Evolutionary conservation across 2,329 filamentous ascomycete species (phyloP).

Genomic region (Aspergillus carbonarius): DNA sequence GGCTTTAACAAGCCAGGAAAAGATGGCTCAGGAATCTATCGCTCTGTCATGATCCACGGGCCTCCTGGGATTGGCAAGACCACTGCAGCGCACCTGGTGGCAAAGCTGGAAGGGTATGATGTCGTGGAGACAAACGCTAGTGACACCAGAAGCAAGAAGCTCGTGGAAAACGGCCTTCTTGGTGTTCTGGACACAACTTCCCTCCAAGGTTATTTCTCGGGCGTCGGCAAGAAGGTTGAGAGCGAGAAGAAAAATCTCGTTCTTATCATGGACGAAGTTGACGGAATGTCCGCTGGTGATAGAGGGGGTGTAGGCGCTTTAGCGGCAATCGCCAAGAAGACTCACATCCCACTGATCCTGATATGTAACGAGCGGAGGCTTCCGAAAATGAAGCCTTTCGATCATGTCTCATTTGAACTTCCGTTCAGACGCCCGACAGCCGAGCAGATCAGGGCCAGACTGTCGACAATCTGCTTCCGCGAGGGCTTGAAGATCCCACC

Average conservation of each 20-base stretch:
- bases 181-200: slow-evolving; percentile 94
- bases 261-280: slow-evolving; percentile 97
- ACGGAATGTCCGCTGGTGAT: slow-evolving; percentile 97
- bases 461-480: slow-evolving; percentile 92
- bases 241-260: slow-evolving; percentile 86
- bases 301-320: slow-evolving; percentile 92
- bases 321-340: slow-evolving; percentile 93
- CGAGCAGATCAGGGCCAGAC: slow-evolving; percentile 84
- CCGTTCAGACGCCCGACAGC: slow-evolving; percentile 86
- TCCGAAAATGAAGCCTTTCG: slow-evolving; percentile 98
- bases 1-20: slow-evolving; percentile 79
- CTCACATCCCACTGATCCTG: slow-evolving; percentile 88
- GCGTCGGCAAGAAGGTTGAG: slow-evolving; percentile 77
- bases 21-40: slow-evolving; percentile 78
- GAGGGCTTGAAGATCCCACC: slow-evolving; percentile 84
- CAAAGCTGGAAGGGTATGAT: slow-evolving; percentile 89
- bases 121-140: slow-evolving; percentile 94
- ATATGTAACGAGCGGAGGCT: slow-evolving; percentile 94
- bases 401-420: slow-evolving; percentile 78
- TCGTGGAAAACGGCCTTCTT: slow-evolving; percentile 83
- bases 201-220: slow-evolving; percentile 84
- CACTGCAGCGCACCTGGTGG: slow-evolving; percentile 90
- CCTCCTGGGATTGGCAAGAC: slow-evolving; percentile 97
- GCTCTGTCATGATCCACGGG: slow-evolving; percentile 92
- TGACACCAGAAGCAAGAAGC: slow-evolving; percentile 91